These are phyloP conservation scores for Botrytis hyacinthi DNA, from an alignment of 2,329 filamentous ascomycete genomes.

Conservation along the genomic window DNA sequence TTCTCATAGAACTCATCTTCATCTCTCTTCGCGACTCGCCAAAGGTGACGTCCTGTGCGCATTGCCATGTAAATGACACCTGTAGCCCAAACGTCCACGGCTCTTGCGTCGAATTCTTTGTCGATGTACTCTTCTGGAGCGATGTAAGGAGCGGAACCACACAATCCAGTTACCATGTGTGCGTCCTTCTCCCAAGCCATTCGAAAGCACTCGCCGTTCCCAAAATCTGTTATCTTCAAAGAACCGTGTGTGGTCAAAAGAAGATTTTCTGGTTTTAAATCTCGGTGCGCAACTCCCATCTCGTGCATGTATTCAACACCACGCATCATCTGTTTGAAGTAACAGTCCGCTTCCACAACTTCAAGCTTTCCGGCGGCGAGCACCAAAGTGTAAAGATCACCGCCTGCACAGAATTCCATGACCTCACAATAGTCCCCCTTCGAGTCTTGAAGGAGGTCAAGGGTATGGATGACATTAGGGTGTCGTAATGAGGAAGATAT, in stretches of 20 bases:
- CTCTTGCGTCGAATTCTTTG: constrained; percentile 92
- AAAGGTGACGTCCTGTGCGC: constrained; percentile 91
- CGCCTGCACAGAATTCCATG: constrained; percentile 98
- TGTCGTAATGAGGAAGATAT: constrained; percentile 96
- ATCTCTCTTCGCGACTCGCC: constrained; percentile 94
- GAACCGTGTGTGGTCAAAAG: constrained; percentile 88
- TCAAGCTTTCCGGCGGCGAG: constrained; percentile 89
- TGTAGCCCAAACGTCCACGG: constrained; percentile 98
- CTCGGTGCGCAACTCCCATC: constrained; percentile 97
- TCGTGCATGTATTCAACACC: constrained; percentile 99
- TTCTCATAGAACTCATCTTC: constrained; percentile 97
- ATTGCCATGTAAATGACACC: constrained; percentile 99
- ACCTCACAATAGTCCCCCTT: constrained; percentile 99
- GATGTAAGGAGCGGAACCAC: constrained; percentile 95
- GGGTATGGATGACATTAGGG: constrained; percentile 95
- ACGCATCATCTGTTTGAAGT: constrained; percentile 99
- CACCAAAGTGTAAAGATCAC: constrained; percentile 91
- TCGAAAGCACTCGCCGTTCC: constrained; percentile 97
- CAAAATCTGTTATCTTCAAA: constrained; percentile 97
- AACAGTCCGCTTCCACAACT: constrained; percentile 91
- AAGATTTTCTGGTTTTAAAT: constrained; percentile 95
- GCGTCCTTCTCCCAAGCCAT: constrained; percentile 99
- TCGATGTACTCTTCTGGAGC: constrained; percentile 94
- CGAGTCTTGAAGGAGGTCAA: constrained; percentile 90
- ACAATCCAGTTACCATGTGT: constrained; percentile 96